Evolutionary conservation across 2,329 filamentous ascomycete species (phyloP).

Genomic region (Venturia aucupariae): DNA sequence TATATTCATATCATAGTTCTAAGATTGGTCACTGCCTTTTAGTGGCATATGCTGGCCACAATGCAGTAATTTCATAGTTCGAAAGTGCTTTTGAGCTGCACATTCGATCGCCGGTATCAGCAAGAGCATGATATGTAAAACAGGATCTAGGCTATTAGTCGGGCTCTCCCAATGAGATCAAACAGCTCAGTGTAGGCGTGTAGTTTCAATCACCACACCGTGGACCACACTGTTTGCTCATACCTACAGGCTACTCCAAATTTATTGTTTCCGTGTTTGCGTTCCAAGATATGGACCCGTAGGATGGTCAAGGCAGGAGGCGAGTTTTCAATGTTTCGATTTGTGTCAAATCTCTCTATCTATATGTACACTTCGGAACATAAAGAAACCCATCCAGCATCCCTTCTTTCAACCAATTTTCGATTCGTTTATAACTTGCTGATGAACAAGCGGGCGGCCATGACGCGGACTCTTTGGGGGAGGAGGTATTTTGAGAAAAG

Average conservation of each 20-base stretch:
- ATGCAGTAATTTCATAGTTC: background rate
- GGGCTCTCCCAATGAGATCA: background rate
- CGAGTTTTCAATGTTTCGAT: conserved; percentile 5
- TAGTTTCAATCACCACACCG: background rate
- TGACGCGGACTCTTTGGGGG: conserved; percentile 32
- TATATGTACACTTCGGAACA: conserved; percentile 13
- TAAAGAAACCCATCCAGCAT: conserved; percentile 7
- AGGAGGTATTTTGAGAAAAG: conserved; percentile 36
- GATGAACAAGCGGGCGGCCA: conserved; percentile 35
- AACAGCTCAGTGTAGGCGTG: background rate
- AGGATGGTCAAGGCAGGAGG: background rate
- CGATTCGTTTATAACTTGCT: conserved; percentile 33
- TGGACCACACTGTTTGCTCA: background rate
- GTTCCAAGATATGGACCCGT: background rate
- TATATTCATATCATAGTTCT: background rate
- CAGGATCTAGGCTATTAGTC: background rate
- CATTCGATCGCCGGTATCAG: background rate
- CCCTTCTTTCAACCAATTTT: background rate
- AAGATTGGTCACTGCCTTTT: background rate
- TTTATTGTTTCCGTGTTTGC: background rate
- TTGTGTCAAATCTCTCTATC: background rate
- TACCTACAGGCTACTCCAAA: background rate
- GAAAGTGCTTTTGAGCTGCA: background rate
- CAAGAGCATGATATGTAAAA: background rate
- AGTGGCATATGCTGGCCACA: background rate